Percentiles rank a stretch among this genome's conserved stretches.
Evolutionary conservation across 108 stramenopile species (phyloP).

Genomic region (Cyclotella atomus): DNA sequence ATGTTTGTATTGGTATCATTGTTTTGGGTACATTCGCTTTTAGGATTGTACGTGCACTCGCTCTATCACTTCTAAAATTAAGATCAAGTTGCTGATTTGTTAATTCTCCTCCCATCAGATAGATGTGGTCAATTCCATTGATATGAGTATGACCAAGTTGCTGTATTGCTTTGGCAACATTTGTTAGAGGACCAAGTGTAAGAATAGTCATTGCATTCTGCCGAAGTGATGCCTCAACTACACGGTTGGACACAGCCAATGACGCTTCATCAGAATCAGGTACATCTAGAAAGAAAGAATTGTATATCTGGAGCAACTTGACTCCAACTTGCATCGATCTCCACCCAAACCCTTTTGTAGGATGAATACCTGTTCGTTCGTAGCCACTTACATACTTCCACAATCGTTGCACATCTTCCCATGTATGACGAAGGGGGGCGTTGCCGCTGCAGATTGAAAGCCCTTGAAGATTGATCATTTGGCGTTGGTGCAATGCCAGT

Average conservation of each 20-base stretch:
- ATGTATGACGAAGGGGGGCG: conserved; percentile 18
- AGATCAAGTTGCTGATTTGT: conserved; percentile 16
- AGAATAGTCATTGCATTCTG: conserved; percentile 13
- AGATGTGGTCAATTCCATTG: neutral
- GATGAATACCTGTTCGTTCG: neutral
- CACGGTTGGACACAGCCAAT: neutral
- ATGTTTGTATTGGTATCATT: conserved; percentile 26
- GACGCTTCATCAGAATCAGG: conserved; percentile 14
- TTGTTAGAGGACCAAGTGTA: conserved; percentile 32
- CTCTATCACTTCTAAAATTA: conserved; percentile 32
- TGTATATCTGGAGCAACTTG: neutral
- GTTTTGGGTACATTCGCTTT: conserved; percentile 9
- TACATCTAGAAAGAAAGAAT: neutral
- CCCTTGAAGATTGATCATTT: neutral
- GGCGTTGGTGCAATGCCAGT: conserved; percentile 16
- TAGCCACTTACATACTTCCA: neutral
- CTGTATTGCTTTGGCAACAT: conserved; percentile 21
- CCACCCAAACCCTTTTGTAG: conserved; percentile 13
- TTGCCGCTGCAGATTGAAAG: neutral
- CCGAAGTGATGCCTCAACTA: neutral
- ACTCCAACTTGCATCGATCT: conserved; percentile 18
- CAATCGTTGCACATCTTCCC: conserved; percentile 6
- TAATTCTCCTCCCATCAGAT: conserved; percentile 34
- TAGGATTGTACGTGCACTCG: conserved; percentile 12
- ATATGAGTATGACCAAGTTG: neutral